Base-by-base conservation (phyloP, 441 rosid species). In the Raphanus hybrid region DNA sequence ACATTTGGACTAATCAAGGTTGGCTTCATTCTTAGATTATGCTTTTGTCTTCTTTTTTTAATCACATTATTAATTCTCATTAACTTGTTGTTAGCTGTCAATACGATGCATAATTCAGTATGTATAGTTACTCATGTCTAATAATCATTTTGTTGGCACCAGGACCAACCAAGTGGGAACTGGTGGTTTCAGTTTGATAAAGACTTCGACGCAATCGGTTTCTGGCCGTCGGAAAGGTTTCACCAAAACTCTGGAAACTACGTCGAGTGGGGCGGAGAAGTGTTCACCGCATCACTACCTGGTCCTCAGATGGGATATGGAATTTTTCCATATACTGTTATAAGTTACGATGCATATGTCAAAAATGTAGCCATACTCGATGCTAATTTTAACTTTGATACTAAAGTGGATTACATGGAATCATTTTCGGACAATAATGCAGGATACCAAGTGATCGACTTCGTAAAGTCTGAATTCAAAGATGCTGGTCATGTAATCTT, bases 301-400 rank as follows among this genome's bases (percentile, higher is more conserved):
- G 26, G 78, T 75, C 78, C 78, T 59, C 2, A 75, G 45, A 67
- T 75, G 78, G 68, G 73, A 16, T 67, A 11, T 75, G 73, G 78
- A 29, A 0, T n/a, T n/a, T 45, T 16, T 48, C 78, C 73, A 3
- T 0, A 0, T 59, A 0, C 0, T 0, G 0, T 12, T 0, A 0
- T 12, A 0, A 1, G 0, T 2, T 11, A 29, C 15, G 69, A 75
- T 75, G 74, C 54, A 34, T 75, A 32, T 48, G 6, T 39, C 6
- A 20, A 43, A 68, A 54, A 18, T 48, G 26, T 60, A 5, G 20
- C 74, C 5, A 50, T 75, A 75, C 69, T 75, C 62, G 55, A 68
- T 1, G 16, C 0, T 6, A 48, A 35, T 9, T 60, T 6, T 35
- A 9, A 41, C 1, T 1, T 61, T 20, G 74, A 69, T 57, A 6